Conservation (phyloP, 2,329 filamentous ascomycete genomes). For the Fusarium protoensiforme region DNA sequence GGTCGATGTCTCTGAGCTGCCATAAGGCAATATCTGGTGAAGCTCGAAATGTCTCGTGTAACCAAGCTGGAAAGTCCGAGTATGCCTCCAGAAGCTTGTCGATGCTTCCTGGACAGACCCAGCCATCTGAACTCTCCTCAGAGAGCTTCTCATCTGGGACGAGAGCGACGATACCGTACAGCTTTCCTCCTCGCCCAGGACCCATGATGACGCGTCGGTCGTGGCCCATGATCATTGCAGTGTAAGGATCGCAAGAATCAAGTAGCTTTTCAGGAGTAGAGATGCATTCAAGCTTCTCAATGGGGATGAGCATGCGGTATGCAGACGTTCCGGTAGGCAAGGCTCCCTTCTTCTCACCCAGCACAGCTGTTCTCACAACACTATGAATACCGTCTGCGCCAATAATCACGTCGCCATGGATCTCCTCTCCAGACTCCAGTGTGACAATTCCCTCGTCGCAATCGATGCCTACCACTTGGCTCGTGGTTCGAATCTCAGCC, state of each 20-base stretch:
- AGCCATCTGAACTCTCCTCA: constrained; percentile 32
- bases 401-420: constrained; percentile 31
- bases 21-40: neutral
- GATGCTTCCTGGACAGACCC: constrained; percentile 34
- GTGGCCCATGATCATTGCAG: constrained; percentile 36
- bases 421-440: constrained; percentile 22
- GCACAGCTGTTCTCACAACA: constrained; percentile 28
- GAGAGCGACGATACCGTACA: constrained; percentile 33
- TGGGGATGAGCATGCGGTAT: constrained; percentile 36
- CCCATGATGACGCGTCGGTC: constrained; percentile 39
- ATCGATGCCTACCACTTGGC: constrained; percentile 24
- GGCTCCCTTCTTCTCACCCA: constrained; percentile 19
- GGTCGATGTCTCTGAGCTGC: neutral
- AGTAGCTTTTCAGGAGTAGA: constrained; percentile 21
- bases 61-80: neutral
- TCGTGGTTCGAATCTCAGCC: constrained; percentile 22
- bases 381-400: constrained; percentile 40
- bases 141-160: constrained; percentile 32
- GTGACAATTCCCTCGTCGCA: constrained; percentile 31
- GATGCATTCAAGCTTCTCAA: constrained; percentile 15
- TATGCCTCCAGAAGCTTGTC: constrained; percentile 32
- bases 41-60: neutral
- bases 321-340: constrained; percentile 35
- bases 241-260: constrained; percentile 15
- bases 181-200: constrained; percentile 26